These are phyloP conservation scores for Taphrina communis DNA, from an alignment of 1,139 yeast genomes.

Conservation along the genomic window DNA sequence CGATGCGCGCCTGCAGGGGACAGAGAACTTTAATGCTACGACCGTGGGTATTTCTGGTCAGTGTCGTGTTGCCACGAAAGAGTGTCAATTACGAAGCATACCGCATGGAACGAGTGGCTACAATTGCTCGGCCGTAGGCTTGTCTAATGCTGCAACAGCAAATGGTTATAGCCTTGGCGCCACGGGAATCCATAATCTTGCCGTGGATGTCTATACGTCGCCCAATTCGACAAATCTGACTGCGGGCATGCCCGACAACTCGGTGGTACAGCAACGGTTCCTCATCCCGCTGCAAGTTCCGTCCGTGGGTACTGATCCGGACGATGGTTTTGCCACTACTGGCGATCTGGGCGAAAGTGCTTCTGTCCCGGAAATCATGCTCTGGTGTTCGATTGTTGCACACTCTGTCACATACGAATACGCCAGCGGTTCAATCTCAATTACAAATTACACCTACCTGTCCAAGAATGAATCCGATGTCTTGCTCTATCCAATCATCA, in stretches of 20 bases:
- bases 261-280: neutral
- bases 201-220: conserved; percentile 1
- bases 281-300: conserved; percentile 5
- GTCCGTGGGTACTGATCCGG: neutral
- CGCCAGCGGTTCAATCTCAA: neutral
- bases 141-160: neutral
- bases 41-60: conserved; percentile 14
- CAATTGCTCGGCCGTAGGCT: conserved; percentile 7
- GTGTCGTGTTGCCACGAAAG: conserved; percentile 13
- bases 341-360: neutral
- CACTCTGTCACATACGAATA: conserved; percentile 9
- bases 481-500: neutral
- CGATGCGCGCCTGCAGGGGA: conserved; percentile 1
- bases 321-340: neutral
- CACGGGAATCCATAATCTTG: conserved; percentile 1
- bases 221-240: conserved; percentile 9
- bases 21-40: conserved; percentile 12
- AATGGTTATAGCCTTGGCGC: conserved; percentile 2
- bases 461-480: conserved; percentile 3
- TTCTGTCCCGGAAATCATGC: neutral
- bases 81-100: neutral
- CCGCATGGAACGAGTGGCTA: conserved; percentile 11
- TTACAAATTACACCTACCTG: neutral
- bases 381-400: conserved; percentile 9
- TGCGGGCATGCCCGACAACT: conserved; percentile 1